These are phyloP conservation scores for Apiospora koreana DNA, from an alignment of 2,329 filamentous ascomycete genomes.

Conservation along the genomic window DNA sequence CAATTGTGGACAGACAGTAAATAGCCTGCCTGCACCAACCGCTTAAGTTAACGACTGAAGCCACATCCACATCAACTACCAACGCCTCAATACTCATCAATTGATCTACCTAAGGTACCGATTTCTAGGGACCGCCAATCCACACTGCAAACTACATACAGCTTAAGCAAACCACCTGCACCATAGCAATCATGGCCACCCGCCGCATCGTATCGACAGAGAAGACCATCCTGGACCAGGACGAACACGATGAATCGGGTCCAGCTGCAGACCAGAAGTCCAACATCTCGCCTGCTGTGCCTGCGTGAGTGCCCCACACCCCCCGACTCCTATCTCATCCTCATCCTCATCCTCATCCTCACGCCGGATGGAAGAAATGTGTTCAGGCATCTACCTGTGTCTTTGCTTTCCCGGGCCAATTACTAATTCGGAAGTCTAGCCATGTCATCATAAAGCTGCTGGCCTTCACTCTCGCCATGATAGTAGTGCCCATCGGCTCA, in stretches of 20 bases:
- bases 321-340: conserved; percentile 14
- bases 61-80: neutral
- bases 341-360: neutral
- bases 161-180: neutral
- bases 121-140: neutral
- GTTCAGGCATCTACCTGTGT: too few relatives aligned
- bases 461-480: conserved; percentile 89
- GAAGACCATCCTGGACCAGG: conserved; percentile 66
- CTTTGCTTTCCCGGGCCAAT: too few relatives aligned
- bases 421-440: conserved; percentile 41
- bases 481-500: conserved; percentile 80
- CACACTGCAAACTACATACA: neutral
- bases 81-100: neutral
- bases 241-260: conserved; percentile 39
- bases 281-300: conserved; percentile 80
- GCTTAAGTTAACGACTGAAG: neutral
- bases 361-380: too few relatives aligned
- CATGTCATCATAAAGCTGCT: conserved; percentile 89
- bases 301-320: conserved; percentile 58
- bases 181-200: conserved; percentile 59
- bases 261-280: conserved; percentile 56
- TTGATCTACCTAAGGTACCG: neutral
- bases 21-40: neutral
- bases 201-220: conserved; percentile 66
- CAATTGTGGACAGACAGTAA: neutral